Percentiles rank a stretch among this genome's conserved stretches.
phyloP scores from a whole-genome alignment of 768 basidiomycete species.

The Tubosaeta sp. region DNA sequence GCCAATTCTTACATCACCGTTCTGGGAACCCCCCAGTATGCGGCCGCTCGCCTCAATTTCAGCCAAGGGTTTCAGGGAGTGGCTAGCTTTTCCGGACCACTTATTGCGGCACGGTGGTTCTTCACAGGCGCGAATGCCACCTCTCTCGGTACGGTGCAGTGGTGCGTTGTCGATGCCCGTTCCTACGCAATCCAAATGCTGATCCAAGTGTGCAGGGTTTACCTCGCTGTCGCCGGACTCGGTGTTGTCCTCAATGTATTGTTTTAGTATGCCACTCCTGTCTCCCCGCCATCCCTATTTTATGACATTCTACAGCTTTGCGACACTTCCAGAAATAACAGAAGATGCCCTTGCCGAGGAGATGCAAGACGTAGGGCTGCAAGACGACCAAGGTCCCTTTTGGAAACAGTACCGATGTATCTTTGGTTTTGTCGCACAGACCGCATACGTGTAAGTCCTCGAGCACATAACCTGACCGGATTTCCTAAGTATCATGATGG shows the following conservation, averaged over 20 bases:
- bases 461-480: background rate
- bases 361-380: conserved; percentile 39
- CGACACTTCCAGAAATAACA: conserved; percentile 64
- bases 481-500: conserved; percentile 1
- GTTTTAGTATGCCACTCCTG: conserved; percentile 48
- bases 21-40: conserved; percentile 62
- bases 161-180: conserved; percentile 30
- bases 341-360: conserved; percentile 59
- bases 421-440: conserved; percentile 72
- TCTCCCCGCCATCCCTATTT: background rate
- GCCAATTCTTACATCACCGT: conserved; percentile 81
- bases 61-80: conserved; percentile 79
- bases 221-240: conserved; percentile 60
- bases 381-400: conserved; percentile 50
- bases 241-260: conserved; percentile 58
- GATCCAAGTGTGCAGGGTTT: conserved; percentile 42
- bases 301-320: conserved; percentile 43
- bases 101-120: conserved; percentile 74
- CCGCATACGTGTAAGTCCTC: conserved; percentile 52
- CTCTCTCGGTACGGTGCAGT: conserved; percentile 64
- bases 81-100: conserved; percentile 67
- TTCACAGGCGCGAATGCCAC: conserved; percentile 61
- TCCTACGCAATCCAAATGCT: background rate
- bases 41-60: conserved; percentile 72
- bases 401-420: conserved; percentile 67